phyloP scores from a whole-genome alignment of 441 rosid species.

The Corymbia citriodora region DNA sequence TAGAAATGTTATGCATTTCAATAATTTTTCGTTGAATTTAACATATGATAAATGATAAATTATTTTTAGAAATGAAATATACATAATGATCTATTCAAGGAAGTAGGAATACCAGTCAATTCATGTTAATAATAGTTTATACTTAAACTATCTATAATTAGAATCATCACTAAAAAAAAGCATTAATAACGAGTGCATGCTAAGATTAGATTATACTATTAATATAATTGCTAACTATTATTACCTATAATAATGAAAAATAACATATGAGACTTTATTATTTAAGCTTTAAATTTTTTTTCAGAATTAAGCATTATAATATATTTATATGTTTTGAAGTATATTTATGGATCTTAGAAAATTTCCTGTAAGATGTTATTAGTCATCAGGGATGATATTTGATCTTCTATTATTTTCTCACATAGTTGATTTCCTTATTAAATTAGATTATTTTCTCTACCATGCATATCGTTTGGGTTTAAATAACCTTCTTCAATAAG shows the following conservation, averaged over 20 bases:
- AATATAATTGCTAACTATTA: background rate
- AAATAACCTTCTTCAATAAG: background rate
- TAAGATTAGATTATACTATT: background rate
- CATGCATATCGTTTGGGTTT: background rate
- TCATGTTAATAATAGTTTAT: background rate
- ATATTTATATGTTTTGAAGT: background rate
- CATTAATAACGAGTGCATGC: background rate
- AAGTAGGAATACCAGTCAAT: background rate
- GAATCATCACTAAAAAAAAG: background rate
- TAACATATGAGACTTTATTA: background rate
- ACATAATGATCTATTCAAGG: background rate
- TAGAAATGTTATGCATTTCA: background rate
- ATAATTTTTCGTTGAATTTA: background rate
- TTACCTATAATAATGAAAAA: background rate
- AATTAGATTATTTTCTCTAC: background rate
- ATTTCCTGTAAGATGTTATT: background rate
- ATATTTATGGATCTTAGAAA: background rate
- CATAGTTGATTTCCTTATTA: too few relatives aligned
- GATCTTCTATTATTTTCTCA: too few relatives aligned
- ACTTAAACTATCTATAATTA: background rate
- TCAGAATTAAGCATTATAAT: background rate
- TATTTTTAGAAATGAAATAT: accelerated
- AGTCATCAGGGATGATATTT: too few relatives aligned
- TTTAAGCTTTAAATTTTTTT: background rate
- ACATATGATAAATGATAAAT: background rate